Base-by-base conservation (phyloP, 2,329 filamentous ascomycete species). In the Xenosphaeropsis pyriputrescens region DNA sequence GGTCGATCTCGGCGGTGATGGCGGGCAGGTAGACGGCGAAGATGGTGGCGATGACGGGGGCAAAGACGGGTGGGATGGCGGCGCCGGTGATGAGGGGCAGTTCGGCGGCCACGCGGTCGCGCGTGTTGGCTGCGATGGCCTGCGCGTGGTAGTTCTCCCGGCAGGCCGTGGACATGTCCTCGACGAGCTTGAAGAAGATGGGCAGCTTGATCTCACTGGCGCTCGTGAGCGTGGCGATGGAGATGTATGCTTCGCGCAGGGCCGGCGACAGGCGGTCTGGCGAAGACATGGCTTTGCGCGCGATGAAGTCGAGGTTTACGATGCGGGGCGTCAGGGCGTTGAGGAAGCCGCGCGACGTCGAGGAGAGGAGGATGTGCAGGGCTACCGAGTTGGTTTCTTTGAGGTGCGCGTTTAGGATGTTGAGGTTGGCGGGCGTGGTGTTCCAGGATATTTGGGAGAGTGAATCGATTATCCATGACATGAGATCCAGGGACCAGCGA, bases 401-500 rank as follows among this genome's bases (percentile, higher is more conserved):
- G 6, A 79, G 57, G 44, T 75, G 70, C 2, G 55, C 48, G 2
- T 65, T 60, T 43, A 77, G 56, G 32, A 72, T 64, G 2, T 75
- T 58, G 4, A 71, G 61, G 31, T 59, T 57, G 49, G 66, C 62
- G 44, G 38, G 43, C 11, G 29, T 37, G 34, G 18, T 16, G 75
- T 72, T 34, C 62, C 60, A 3, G 51, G 49, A 47, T 2, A 55
- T 50, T 41, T 75, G 70, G 43, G 77, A 72, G 2, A 79, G 58
- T 14, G 63, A 64, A 47, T 79, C 72, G n/a, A 63, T 61, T 9
- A 79, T 54, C 71, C 74, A 79, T 2, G 68, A 64, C 34, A 79
- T 57, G 12, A 93, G 63, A 42, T 89, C 79, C 29, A 86, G 65
- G 1, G 74, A 73, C 88, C 88, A 95, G 51, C 72, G 78, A 4